These are phyloP conservation scores for Coprinopsis cinerea DNA, from an alignment of 768 basidiomycete species.

Conservation along the genomic window DNA sequence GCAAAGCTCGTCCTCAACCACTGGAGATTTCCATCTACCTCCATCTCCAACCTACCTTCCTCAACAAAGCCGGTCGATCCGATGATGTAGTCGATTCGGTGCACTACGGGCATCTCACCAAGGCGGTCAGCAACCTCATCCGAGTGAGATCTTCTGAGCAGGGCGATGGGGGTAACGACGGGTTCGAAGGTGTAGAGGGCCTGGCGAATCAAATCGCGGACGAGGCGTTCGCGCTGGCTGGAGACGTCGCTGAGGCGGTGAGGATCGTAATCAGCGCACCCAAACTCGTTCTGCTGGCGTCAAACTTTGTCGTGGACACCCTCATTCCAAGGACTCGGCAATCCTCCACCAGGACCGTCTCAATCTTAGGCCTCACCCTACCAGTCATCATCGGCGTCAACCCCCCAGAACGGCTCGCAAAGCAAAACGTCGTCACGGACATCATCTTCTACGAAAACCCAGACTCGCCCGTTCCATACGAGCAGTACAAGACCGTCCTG, in stretches of 20 bases:
- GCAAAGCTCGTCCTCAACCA: constrained; percentile 40
- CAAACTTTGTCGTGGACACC: constrained; percentile 32
- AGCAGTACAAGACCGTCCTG: constrained; percentile 34
- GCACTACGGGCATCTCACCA: constrained; percentile 60
- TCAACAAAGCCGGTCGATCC: constrained; percentile 37
- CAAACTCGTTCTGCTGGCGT: constrained; percentile 49
- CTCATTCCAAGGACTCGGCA: constrained; percentile 18
- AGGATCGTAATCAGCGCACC: constrained; percentile 38
- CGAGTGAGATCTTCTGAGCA: constrained; percentile 18
- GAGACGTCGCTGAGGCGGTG: constrained; percentile 29
- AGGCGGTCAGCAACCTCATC: constrained; percentile 33
- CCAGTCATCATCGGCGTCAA: constrained; percentile 67
- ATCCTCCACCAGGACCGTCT: constrained; percentile 22
- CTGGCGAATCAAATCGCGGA: constrained; percentile 32
- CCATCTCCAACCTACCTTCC: constrained; percentile 34
- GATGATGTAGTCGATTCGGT: constrained; percentile 54
- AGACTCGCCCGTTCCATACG: constrained; percentile 15
- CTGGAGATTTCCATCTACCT: constrained; percentile 46
- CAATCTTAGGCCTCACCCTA: constrained; percentile 41
- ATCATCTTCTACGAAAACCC: constrained; percentile 36
- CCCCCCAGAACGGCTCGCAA: constrained; percentile 57
- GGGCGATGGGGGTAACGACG: constrained; percentile 2
- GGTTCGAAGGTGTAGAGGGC: constrained; percentile 24
- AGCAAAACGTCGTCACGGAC: constrained; percentile 57
- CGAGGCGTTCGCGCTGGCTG: constrained; percentile 32